Evolutionary conservation across 257 asterid genomes (phyloP).

Genomic region (Solanum corneliomulleri): DNA sequence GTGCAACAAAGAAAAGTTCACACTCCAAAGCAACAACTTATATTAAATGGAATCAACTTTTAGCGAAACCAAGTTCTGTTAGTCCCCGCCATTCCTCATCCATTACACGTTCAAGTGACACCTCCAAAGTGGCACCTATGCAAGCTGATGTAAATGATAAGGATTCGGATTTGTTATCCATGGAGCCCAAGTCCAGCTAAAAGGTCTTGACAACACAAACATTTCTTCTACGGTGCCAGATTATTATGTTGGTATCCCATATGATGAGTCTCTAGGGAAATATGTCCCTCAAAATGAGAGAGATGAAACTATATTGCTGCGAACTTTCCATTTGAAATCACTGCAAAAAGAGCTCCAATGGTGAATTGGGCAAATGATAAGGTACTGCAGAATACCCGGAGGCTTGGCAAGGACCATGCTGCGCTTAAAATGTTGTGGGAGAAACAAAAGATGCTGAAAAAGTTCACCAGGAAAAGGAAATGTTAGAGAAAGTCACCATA

Average conservation of each 20-base stretch:
- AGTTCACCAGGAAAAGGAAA: constrained; percentile 40
- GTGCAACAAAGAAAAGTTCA: constrained; percentile 20
- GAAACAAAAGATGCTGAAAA: constrained; percentile 51
- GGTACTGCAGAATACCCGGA: constrained; percentile 56
- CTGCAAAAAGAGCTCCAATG: constrained; percentile 34
- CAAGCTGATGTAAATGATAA: constrained; percentile 18
- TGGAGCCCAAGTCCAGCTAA: constrained; percentile 4
- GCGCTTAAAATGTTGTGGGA: constrained; percentile 56
- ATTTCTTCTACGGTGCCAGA: constrained; percentile 15
- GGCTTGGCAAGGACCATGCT: constrained; percentile 43
- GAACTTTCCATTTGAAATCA: constrained; percentile 25
- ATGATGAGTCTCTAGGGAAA: constrained; percentile 36
- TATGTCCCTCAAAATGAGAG: constrained; percentile 33
- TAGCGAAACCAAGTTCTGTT: constrained; percentile 12
- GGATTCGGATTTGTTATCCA: constrained; percentile 2
- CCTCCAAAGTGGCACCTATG: neutral
- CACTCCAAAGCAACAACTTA: constrained; percentile 18
- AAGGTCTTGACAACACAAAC: constrained; percentile 1
- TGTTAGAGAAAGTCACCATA: constrained; percentile 38
- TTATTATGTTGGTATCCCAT: constrained; percentile 37
- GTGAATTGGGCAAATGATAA: constrained; percentile 70
- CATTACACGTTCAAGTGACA: constrained; percentile 1
- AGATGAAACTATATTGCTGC: constrained; percentile 32
- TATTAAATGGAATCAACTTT: constrained; percentile 8
- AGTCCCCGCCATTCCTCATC: neutral